A percentile compares a stretch with the other conserved stretches of the same genome.
These are phyloP conservation scores for Gamarada debralockiae DNA, from an alignment of 495 filamentous ascomycete species.

Conservation along the genomic window DNA sequence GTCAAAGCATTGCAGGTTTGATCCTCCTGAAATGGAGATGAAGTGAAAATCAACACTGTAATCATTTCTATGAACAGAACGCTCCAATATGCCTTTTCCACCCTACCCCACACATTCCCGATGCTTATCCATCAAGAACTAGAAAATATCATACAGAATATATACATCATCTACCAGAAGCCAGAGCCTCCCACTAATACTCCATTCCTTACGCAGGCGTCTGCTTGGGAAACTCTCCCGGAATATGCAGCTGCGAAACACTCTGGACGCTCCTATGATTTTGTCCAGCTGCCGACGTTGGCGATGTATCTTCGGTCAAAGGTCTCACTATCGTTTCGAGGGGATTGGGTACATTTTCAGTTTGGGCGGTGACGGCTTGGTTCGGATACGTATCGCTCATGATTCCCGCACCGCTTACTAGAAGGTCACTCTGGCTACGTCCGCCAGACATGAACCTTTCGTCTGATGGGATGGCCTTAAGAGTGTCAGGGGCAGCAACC, in stretches of 20 bases:
- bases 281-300: constrained; percentile 11
- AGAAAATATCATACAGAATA: too few species aligned
- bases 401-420: neutral
- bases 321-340: neutral
- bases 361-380: neutral
- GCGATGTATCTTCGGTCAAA: neutral
- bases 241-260: constrained; percentile 44
- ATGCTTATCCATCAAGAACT: too few species aligned
- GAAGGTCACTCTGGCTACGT: constrained; percentile 14
- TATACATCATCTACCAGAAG: too few species aligned
- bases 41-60: too few species aligned
- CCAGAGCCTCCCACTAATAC: neutral
- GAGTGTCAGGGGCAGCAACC: constrained; percentile 12
- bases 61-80: too few species aligned
- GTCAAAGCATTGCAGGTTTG: too few species aligned
- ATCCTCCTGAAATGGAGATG: too few species aligned
- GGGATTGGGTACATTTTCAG: neutral
- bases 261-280: constrained; percentile 18
- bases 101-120: too few species aligned
- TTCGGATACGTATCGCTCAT: neutral
- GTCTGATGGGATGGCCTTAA: neutral
- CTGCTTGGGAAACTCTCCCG: constrained; percentile 51
- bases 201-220: neutral
- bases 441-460: constrained; percentile 18
- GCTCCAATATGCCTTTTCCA: too few species aligned